Evolutionary conservation across 75 land plant species (phyloP).

Genomic region (Sequoia sempervirens): DNA sequence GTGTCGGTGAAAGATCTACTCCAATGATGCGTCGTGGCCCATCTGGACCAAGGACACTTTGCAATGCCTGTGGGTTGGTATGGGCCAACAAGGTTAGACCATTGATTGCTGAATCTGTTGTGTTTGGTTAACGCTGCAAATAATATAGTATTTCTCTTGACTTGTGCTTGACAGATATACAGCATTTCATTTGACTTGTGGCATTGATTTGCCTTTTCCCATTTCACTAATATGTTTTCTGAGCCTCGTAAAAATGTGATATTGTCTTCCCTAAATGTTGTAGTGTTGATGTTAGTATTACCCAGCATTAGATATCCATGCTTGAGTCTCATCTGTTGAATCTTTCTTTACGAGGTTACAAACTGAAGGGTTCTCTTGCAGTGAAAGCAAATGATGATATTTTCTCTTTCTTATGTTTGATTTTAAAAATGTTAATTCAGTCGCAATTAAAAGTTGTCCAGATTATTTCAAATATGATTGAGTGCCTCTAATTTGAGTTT

Average conservation of each 20-base stretch:
- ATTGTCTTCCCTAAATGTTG: neutral
- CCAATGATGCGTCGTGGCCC: constrained; percentile 96
- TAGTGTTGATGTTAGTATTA: neutral
- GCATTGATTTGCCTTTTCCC: neutral
- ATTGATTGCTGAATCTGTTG: neutral
- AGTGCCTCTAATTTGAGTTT: neutral
- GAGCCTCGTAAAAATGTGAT: neutral
- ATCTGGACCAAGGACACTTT: constrained; percentile 70
- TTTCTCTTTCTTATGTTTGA: neutral
- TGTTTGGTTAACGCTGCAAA: neutral
- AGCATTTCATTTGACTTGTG: neutral
- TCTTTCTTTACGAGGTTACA: neutral
- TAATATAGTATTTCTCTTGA: neutral
- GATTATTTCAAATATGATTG: neutral
- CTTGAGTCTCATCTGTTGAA: neutral
- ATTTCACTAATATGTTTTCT: neutral
- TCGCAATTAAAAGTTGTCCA: neutral
- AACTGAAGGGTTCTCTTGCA: neutral
- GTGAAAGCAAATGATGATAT: neutral
- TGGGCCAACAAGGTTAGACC: constrained; percentile 84
- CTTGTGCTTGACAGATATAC: neutral
- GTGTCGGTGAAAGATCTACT: constrained; percentile 61
- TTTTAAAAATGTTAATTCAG: neutral
- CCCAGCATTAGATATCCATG: neutral
- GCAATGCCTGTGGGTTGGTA: constrained; percentile 90